Base-by-base conservation (phyloP, 2,329 filamentous ascomycete species). In the Ophiocordyceps camponoti-saundersi region DNA sequence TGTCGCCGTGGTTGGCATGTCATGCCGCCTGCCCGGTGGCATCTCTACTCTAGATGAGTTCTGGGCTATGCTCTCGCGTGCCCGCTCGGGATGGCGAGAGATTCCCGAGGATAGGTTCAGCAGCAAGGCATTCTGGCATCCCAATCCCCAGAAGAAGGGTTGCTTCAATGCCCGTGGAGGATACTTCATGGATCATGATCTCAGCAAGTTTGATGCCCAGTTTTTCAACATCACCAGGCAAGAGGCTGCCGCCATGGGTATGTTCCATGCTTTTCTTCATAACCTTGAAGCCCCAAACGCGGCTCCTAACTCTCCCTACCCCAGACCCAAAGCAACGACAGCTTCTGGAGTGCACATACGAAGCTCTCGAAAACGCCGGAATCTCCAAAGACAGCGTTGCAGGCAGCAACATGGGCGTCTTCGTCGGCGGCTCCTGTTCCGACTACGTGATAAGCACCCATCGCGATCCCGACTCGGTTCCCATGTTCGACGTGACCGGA, bases 171-270 rank as follows among this genome's bases (percentile, higher is more conserved):
- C 60, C 1, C 53, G 51, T 21, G 58, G 60, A 4, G 61, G 60
- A 2, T 65, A 66, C 53, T 71, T 70, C 45, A 57, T 75, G 49
- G 63, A 67, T 43, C 61, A 63, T 20, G 70, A 74, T 48, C 58
- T 70, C 23, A 59, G 62, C 8, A 59, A 61, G 3, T 74, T 75
- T 48, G 71, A 75, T 45, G 70, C 71, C 0, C 66, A 68, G 0
- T 75, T 75, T 53, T 75, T 75, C 54, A 65, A 66, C 42, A 58
- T 73, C n/a, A 71, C 70, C 0, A 63, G 67, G 50, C 67, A 70
- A 50, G 69, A 74, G 55, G 71, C 67, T 26, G 61, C 61, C 44
- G 68, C 69, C 0, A 71, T 75, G 68, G 58, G 57, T 60, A 54
- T 11, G 36, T 39, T 16, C 2, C 29, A 39, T 5, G 8, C 20